A percentile compares a stretch with the other conserved stretches of the same genome.
Evolutionary conservation across 108 stramenopile species (phyloP).

Genomic region (Cyclotella sp.): DNA sequence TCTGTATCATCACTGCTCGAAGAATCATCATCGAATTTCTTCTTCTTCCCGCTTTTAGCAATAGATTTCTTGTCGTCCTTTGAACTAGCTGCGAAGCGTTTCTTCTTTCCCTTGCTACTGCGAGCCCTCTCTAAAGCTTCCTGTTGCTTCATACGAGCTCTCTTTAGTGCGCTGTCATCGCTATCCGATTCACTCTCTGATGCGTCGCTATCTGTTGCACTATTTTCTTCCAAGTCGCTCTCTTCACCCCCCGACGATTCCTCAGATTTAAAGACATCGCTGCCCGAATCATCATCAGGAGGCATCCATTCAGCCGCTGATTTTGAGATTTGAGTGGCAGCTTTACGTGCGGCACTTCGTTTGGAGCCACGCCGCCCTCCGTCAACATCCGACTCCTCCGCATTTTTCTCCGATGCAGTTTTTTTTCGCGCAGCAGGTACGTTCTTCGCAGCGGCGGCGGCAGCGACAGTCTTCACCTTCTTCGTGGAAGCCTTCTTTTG

Average conservation of each 20-base stretch:
- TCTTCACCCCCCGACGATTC: slow-evolving; percentile 23
- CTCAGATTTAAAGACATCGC: slow-evolving; percentile 18
- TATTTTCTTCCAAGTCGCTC: slow-evolving; percentile 12
- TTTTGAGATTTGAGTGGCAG: slow-evolving; percentile 36
- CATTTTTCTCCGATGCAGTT: slow-evolving; percentile 53
- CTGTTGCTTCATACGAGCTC: slow-evolving; percentile 60
- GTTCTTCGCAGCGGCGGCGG: slow-evolving; percentile 6
- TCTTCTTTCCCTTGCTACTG: slow-evolving; percentile 46
- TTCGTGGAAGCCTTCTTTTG: no score
- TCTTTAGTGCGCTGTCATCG: slow-evolving; percentile 54
- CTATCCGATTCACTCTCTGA: slow-evolving; percentile 22
- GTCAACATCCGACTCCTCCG: slow-evolving; percentile 12
- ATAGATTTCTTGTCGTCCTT: slow-evolving; percentile 24
- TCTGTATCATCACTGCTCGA: slow-evolving; percentile 51
- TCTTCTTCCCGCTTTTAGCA: slow-evolving; percentile 36
- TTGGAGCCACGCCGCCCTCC: background rate
- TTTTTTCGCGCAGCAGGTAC: slow-evolving; percentile 4
- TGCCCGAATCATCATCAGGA: slow-evolving; percentile 40
- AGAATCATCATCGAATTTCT: slow-evolving; percentile 54
- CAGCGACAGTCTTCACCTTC: background rate
- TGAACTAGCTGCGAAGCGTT: slow-evolving; percentile 12
- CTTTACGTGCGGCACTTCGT: slow-evolving; percentile 39
- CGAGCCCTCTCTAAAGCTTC: slow-evolving; percentile 47
- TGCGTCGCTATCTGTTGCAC: background rate
- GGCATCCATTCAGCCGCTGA: slow-evolving; percentile 49